phyloP scores from a whole-genome alignment of 768 basidiomycete genomes.

The Tubosaeta sp. region DNA sequence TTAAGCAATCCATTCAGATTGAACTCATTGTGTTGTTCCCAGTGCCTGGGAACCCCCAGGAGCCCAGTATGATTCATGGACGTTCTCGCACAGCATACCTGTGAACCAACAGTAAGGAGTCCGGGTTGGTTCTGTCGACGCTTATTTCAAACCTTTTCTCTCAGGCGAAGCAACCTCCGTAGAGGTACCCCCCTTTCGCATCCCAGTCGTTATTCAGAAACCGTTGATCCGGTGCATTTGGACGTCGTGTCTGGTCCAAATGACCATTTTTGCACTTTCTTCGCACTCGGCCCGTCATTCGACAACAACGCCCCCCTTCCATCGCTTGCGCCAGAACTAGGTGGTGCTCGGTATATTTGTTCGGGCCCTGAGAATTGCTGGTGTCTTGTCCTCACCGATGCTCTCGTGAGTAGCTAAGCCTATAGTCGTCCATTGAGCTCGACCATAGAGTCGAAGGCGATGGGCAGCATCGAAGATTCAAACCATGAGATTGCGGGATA shows the following conservation, averaged over 20 bases:
- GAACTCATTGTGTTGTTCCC: not conserved
- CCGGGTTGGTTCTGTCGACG: not conserved
- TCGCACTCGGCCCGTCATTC: not conserved
- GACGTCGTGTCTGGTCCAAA: not conserved
- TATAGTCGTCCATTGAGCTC: not conserved
- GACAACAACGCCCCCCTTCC: not conserved
- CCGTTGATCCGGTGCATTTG: not conserved
- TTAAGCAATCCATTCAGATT: not conserved
- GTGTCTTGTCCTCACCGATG: not conserved
- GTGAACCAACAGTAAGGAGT: not conserved
- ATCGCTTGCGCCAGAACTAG: not conserved
- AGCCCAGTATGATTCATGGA: not conserved
- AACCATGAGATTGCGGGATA: not conserved
- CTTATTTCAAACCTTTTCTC: not conserved
- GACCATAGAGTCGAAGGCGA: not conserved
- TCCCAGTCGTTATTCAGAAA: not conserved
- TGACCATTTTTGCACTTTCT: not conserved
- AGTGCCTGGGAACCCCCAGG: not conserved
- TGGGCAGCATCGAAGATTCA: not conserved
- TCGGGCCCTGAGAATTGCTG: not conserved
- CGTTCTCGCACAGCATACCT: not conserved
- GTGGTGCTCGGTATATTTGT: not conserved
- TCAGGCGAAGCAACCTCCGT: not conserved
- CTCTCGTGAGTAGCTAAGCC: constrained; percentile 1
- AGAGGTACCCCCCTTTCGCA: not conserved